Conservation (phyloP, 2,329 filamentous ascomycete genomes). For the Exophiala spinifera region DNA sequence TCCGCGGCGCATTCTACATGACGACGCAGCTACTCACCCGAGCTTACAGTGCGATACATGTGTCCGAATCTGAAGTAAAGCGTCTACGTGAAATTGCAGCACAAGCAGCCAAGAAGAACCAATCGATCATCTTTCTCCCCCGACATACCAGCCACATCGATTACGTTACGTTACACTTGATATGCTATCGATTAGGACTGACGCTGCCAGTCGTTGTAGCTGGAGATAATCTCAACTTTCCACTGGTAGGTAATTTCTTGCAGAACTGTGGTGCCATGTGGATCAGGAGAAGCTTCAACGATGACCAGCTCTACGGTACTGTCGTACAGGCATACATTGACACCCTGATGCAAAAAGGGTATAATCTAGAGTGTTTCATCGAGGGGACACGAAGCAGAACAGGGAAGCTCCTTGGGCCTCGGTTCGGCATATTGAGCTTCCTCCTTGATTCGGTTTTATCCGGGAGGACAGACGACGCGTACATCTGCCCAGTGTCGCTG, state of each 20-base stretch:
- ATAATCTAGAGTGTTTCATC: constrained; percentile 96
- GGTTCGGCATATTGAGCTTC: constrained; percentile 92
- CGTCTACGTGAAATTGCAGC: constrained; percentile 78
- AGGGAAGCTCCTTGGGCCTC: constrained; percentile 87
- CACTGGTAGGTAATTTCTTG: constrained; percentile 80
- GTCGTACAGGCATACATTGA: constrained; percentile 97
- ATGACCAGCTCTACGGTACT: constrained; percentile 84
- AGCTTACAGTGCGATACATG: constrained; percentile 94
- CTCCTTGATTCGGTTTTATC: constrained; percentile 86
- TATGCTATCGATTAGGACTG: constrained; percentile 90
- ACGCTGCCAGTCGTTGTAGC: constrained; percentile 88
- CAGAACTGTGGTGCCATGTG: constrained; percentile 71
- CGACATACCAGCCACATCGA: constrained; percentile 95
- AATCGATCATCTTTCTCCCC: constrained; percentile 92
- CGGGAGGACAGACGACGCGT: constrained; percentile 81
- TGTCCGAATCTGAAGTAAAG: constrained; percentile 89
- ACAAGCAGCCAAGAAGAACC: constrained; percentile 77
- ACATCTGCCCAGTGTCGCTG: constrained; percentile 92
- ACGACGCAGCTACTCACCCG: constrained; percentile 82
- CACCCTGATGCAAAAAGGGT: constrained; percentile 82
- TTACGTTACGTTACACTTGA: constrained; percentile 90
- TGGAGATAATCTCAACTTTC: constrained; percentile 95
- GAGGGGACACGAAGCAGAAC: constrained; percentile 91
- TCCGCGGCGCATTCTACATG: constrained; percentile 87
- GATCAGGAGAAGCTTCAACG: constrained; percentile 86